A percentile compares a stretch with the other conserved stretches of the same genome.
Conservation (phyloP, 768 basidiomycete genomes). For the Lentinula edodes region DNA sequence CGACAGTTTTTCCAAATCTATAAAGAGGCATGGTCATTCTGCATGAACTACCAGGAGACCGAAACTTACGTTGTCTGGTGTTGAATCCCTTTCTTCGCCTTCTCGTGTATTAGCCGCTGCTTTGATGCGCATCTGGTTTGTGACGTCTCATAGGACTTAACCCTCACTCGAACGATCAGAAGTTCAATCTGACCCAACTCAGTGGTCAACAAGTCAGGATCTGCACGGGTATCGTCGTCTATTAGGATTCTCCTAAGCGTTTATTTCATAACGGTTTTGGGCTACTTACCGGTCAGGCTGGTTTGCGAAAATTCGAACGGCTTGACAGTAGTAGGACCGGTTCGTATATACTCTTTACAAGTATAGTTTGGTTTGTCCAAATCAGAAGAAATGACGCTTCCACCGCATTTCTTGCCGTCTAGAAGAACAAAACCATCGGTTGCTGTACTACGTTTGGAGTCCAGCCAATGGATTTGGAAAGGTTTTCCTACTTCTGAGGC, state of each 20-base stretch:
- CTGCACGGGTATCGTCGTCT: too few relatives aligned
- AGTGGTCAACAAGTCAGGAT: too few relatives aligned
- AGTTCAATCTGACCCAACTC: too few relatives aligned
- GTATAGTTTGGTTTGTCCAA: neutral
- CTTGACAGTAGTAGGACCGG: neutral
- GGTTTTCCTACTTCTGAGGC: too few relatives aligned
- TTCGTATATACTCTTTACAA: neutral
- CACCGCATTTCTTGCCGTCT: slow-evolving; percentile 1
- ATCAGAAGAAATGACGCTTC: neutral
- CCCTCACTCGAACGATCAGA: neutral
- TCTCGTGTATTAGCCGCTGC: neutral
- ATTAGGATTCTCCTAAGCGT: too few relatives aligned
- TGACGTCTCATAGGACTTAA: neutral
- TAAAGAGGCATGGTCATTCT: neutral
- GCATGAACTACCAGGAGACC: neutral
- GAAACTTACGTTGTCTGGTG: neutral
- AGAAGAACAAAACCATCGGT: neutral
- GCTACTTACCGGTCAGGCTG: neutral
- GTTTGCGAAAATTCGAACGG: neutral
- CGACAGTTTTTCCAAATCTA: neutral
- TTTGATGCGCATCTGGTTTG: neutral
- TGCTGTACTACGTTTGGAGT: neutral
- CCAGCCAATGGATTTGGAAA: neutral
- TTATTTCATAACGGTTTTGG: neutral
- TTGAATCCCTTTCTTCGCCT: neutral